Base-by-base conservation (phyloP, 805 yeast genomes). In the Kodamaea lidongshanica region DNA sequence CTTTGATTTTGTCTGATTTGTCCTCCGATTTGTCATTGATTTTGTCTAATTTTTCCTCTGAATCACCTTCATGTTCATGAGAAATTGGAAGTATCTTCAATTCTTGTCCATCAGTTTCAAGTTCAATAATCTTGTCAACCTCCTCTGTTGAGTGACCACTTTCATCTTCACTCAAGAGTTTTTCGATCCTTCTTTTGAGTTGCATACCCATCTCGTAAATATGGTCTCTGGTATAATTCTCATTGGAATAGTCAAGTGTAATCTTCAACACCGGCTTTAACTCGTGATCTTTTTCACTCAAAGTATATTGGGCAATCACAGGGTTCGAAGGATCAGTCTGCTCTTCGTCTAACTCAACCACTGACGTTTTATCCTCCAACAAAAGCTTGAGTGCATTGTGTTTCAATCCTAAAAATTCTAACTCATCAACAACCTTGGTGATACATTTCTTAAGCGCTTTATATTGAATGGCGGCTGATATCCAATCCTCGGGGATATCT, bases 391-490 rank as follows among this genome's bases (percentile, higher is more conserved):
- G 41, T 23, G 55, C 64, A 16, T 73, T 67, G 35, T 63, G 66
- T 23, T 70, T 65, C 14, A 80, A 52, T 0, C 88, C 88, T 19
- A 76, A 48, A n/a, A 52, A 50, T 25, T 67, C 64, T 24, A 82
- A 64, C 53, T 81, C 89, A 18, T 61, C 56, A 10, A 79, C 87
- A 10, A 81, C 82, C 36, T 62, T 65, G 36, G 71, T 70, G 35
- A 81, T 79, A 34, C 75, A 66, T 47, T 81, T 82, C 48, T 81
- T 81, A 35, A 81, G 51, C 3, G 74, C 68, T 49, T 81, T 81
- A 50, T 81, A 81, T 41, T 79, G 83, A 26, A 81, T 79, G 9
- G 87, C 83, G 5, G 73, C 69, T 16, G 63, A 68, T 0, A 71
- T 57, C 92, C 92, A 81, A 13, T 74, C 79, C 16, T 59, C 63